Evolutionary conservation across 345 rosid genomes (phyloP).

Genomic region (Populus deltoides): DNA sequence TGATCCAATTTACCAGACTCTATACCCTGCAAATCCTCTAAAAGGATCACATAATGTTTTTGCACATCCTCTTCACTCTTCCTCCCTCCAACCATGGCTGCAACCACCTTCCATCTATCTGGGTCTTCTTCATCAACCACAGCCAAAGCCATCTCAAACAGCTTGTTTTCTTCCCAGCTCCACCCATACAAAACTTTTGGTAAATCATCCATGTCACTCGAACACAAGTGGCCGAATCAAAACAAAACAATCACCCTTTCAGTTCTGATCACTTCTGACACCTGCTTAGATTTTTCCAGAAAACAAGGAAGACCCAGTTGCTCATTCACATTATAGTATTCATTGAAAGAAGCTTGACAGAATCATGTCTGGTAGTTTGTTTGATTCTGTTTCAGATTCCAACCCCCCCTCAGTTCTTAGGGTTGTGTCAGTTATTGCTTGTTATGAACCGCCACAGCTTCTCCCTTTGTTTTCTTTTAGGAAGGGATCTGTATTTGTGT

Average conservation of each 20-base stretch:
- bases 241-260: background rate
- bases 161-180: conserved; percentile 83
- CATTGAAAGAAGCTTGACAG: conserved; percentile 16
- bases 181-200: conserved; percentile 41
- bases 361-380: conserved; percentile 23
- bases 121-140: conserved; percentile 61
- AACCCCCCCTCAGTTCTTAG: conserved; percentile 15
- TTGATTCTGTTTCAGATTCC: conserved; percentile 33
- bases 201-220: conserved; percentile 33
- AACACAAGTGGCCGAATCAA: background rate
- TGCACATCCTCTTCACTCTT: conserved; percentile 59
- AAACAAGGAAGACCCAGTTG: conserved; percentile 13
- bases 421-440: conserved; percentile 26
- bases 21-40: conserved; percentile 61
- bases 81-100: conserved; percentile 60
- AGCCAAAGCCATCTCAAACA: conserved; percentile 65
- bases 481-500: conserved; percentile 7
- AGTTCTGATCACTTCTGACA: background rate
- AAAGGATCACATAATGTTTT: conserved; percentile 53
- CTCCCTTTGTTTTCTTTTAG: conserved; percentile 17
- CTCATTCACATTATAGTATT: conserved; percentile 26
- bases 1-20: conserved; percentile 61
- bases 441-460: conserved; percentile 19
- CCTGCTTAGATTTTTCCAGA: background rate
- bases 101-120: conserved; percentile 58